Percentiles rank a stretch among this genome's conserved stretches.
These are phyloP conservation scores for Hygrocybe coccinea DNA, from an alignment of 768 basidiomycete genomes.

Conservation along the genomic window DNA sequence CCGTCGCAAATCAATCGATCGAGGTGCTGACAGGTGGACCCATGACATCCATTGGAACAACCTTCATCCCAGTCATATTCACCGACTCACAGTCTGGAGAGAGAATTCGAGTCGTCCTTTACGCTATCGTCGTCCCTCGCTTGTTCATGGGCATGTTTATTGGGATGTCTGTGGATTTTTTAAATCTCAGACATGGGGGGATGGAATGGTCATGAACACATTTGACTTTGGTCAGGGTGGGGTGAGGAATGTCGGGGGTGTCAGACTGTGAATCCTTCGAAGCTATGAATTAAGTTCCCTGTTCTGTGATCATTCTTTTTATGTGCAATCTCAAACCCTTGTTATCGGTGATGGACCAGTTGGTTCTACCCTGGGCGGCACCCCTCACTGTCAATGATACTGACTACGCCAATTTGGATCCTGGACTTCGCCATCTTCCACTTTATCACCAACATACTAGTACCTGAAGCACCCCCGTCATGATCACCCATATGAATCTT, in stretches of 20 bases:
- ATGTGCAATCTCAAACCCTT: too few relatives aligned
- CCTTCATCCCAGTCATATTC: conserved; percentile 7
- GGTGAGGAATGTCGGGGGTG: not conserved
- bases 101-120: conserved; percentile 5
- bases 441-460: too few relatives aligned
- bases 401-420: too few relatives aligned
- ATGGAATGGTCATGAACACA: not conserved
- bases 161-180: not conserved
- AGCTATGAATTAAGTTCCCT: too few relatives aligned
- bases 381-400: too few relatives aligned
- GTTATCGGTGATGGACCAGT: too few relatives aligned
- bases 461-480: too few relatives aligned
- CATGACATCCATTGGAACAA: conserved; percentile 5
- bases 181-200: conserved; percentile 1
- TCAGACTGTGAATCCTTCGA: not conserved
- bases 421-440: too few relatives aligned
- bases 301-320: too few relatives aligned
- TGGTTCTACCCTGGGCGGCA: too few relatives aligned
- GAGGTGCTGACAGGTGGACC: not conserved
- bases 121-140: conserved; percentile 9
- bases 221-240: conserved; percentile 11
- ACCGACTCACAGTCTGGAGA: conserved; percentile 5
- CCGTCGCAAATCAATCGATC: conserved; percentile 2
- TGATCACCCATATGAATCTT: too few relatives aligned
- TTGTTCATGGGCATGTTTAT: conserved; percentile 12